Evolutionary conservation across 2,329 filamentous ascomycete genomes (phyloP), one percentile per base, ranked within the genome.

Genomic region (Xylariaceae sp.): DNA sequence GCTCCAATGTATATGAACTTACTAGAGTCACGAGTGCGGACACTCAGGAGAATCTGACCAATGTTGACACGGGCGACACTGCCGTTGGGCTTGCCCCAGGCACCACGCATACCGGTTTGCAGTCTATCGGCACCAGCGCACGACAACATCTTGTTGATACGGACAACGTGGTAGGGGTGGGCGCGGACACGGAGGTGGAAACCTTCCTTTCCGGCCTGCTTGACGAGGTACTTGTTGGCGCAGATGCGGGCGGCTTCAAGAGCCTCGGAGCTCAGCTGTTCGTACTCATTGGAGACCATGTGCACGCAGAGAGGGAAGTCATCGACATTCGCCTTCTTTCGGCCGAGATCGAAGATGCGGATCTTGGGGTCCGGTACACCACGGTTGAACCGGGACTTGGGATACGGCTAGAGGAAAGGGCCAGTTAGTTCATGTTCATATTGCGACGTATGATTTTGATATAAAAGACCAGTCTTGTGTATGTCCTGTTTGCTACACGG

Each of bases 91-190:
- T 99, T 99, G 75, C 94, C 94, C 87, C 91, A 99, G 70, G 94
- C 94, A 87, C 94, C 94, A 88, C 94, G 92, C 94, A 99, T 99
- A 84, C 94, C 94, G 70, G 94, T 99, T 81, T 99, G 94, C 79
- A 99, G 84, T 88, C 94, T 91, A 97, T 99, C 94, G 87, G 94
- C 94, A 85, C 94, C 94, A 73, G 94, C 94, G 79, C 94, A 99
- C 75, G 94, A 97, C 90, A 99, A 92, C 94, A 99, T 99, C 89
- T 99, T 99, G 91, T 99, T 99, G 92, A 99, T 99, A 80, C 94
- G 94, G 84, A 99, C 88, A 80, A 99, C 94, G 85, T 99, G 94
- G 90, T 89, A 99, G 67, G 94, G 94, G 85, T 99, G 94, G 73
- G 91, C 92, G 74, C 94, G 85, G 73, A 88, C 81, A 69, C 85